Evolutionary conservation across 345 rosid genomes (phyloP).

Genomic region (Microcos paniculata): DNA sequence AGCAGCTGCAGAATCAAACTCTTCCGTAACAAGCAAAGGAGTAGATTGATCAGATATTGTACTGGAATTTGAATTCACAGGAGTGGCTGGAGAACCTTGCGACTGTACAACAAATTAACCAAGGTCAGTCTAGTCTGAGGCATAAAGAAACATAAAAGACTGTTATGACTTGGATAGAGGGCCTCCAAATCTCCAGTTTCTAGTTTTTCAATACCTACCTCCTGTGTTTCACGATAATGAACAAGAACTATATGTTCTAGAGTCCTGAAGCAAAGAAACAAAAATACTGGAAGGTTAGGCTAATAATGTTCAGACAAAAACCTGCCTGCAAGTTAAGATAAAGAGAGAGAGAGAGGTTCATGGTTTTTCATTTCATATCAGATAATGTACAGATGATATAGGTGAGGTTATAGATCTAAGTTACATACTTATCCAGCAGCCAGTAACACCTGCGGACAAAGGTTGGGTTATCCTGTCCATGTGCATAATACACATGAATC

Average conservation of each 20-base stretch:
- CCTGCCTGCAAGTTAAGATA: neutral
- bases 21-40: conserved; percentile 53
- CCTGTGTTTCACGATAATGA: conserved; percentile 95
- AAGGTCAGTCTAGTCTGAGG: neutral
- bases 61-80: conserved; percentile 81
- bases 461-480: conserved; percentile 84
- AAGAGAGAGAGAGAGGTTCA: conserved; percentile 6
- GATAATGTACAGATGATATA: neutral
- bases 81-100: conserved; percentile 76
- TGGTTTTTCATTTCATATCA: conserved; percentile 1
- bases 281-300: conserved; percentile 16
- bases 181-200: neutral
- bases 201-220: conserved; percentile 53
- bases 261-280: conserved; percentile 47
- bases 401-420: conserved; percentile 4
- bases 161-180: neutral
- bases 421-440: conserved; percentile 94
- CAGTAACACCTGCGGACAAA: conserved; percentile 99
- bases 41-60: conserved; percentile 64
- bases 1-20: conserved; percentile 57
- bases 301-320: neutral
- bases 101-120: conserved; percentile 33
- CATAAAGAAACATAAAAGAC: conserved; percentile 1
- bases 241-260: conserved; percentile 93
- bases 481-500: conserved; percentile 98